Evolutionary conservation across 2,329 filamentous ascomycete genomes (phyloP), one percentile per base, ranked within the genome.

Genomic region (Madurella mycetomatis): DNA sequence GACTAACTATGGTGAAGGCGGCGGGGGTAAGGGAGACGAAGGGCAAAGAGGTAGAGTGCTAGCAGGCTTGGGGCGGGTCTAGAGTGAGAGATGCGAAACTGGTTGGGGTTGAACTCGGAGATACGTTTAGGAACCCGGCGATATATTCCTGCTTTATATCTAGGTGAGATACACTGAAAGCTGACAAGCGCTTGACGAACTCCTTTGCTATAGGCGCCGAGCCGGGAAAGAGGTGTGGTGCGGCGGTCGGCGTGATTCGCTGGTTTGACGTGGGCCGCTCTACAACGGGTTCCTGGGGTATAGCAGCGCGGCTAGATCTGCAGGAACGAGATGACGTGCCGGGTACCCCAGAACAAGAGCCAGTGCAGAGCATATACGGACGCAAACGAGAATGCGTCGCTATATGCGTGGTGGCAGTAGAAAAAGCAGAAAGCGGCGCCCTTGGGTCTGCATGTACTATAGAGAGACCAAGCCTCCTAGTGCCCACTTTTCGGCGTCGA

Each of bases 371-470:
- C 8, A 50, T 50, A 44, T 13, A 17, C 41, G 17, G 48, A 50
- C 31, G 31, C n/a, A 50, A 50, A 50, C 48, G 41, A 37, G 48
- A 50, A 50, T 50, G 41, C 41, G 41, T 50, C 31, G 48, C 31
- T 5, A 37, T 44, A 50, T 43, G 17, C 18, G 30, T 44, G 13
- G 31, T 50, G 13, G 40, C 17, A 31, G 41, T 13, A 44, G 30
- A 34, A 50, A 49, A 50, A 50, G 41, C 17, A 43, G 48, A 50
- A 50, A 50, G 48, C 41, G 17, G 30, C 41, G 48, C 48, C 48
- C 41, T 50, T 44, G 17, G 40, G 16, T 39, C 30, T 43, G 12
- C 8, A 50, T 43, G 13, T 13, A 31, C 16, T 25, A 25, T 43
- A 39, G 41, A n/a, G n/a, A 50, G 41, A 44, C 41, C 17, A 43